Evolutionary conservation across 192 early-diverging fungal species (phyloP), one percentile per base, ranked within the genome.

Genomic region (Backusella liffmaniae): DNA sequence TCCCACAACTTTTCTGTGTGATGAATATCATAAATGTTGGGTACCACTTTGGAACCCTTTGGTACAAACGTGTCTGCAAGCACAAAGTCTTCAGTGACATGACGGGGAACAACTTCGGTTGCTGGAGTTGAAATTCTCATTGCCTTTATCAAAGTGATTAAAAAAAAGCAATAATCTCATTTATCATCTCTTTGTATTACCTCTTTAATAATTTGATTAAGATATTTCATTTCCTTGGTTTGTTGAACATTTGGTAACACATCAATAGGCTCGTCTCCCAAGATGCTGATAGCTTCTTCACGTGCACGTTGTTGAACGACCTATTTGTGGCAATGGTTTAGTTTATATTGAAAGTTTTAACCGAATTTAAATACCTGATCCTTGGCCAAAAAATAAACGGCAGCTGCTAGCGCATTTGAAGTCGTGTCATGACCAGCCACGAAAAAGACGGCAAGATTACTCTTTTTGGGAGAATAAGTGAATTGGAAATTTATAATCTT

Each of bases 341-440:
- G 13, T 18, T 51, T 5, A 51, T 51, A 5, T 51, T 51, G 0
- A n/a, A 7, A 18, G 7, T 21, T 7, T 7, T 51, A 51, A 18
- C 6, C 5, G 6, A 18, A 7, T 0, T n/a, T 26, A 26, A 29
- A 59, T 59, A 59, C 56, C 56, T 59, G 23, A 26, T 89, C 73
- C 32, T 71, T 76, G 10, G 89, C 89, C 34, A 90, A 80, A 66
- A 85, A 82, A 56, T 84, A 84, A 44, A 89, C 73, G 30, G 84
- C 41, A 67, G 79, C 79, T 10, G 85, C 72, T 32, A 91, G 79
- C 37, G 88, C 79, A 67, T 86, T 86, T 49, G 89, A 86, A 10
- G 87, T 90, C 37, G 86, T 89, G 66, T 90, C 88, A 44, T 88
- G 84, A 46, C 87, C 89, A 18, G 88, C 89, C 41, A 89, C 77